Evolutionary conservation across 495 filamentous ascomycete species (phyloP).

Genomic region (Podospora conica): DNA sequence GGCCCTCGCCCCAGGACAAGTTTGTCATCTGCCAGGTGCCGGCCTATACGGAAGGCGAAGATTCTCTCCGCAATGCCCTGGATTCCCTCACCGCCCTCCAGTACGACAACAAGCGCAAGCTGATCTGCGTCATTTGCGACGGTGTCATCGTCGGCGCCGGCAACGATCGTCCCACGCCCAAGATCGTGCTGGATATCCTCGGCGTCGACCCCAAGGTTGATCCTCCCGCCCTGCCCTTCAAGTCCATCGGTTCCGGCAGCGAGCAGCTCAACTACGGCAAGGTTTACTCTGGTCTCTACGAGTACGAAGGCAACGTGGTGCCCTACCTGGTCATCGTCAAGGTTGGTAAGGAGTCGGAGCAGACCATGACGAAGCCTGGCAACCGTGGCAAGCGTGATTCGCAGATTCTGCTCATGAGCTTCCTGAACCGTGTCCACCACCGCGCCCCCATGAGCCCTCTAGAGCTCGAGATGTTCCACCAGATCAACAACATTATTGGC

Average conservation of each 20-base stretch:
- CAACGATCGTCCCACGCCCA: constrained; percentile 93
- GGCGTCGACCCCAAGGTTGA: constrained; percentile 97
- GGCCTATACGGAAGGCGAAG: constrained; percentile 96
- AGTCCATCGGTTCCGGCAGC: constrained; percentile 79
- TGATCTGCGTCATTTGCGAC: constrained; percentile 90
- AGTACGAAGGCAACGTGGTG: constrained; percentile 95
- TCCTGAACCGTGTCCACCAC: constrained; percentile 96
- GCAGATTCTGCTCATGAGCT: constrained; percentile 76
- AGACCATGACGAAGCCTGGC: constrained; percentile 84
- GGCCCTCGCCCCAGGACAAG: constrained; percentile 88
- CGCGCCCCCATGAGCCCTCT: constrained; percentile 89
- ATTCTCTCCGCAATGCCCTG: constrained; percentile 82
- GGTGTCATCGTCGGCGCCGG: constrained; percentile 95
- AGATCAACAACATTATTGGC: constrained; percentile 98
- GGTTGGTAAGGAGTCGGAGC: constrained; percentile 93
- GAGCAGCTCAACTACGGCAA: constrained; percentile 98
- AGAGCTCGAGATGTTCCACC: constrained; percentile 96
- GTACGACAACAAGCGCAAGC: constrained; percentile 96
- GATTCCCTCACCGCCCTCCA: constrained; percentile 91
- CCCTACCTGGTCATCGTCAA: constrained; percentile 96
- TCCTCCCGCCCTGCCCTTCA: constrained; percentile 87
- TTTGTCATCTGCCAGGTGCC: constrained; percentile 98
- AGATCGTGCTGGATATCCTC: constrained; percentile 94
- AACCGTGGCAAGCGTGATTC: constrained; percentile 98
- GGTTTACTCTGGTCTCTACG: constrained; percentile 96